Percentiles rank a stretch among this genome's conserved stretches.
Conservation (phyloP, 345 rosid species). For the Citrus trifoliata region DNA sequence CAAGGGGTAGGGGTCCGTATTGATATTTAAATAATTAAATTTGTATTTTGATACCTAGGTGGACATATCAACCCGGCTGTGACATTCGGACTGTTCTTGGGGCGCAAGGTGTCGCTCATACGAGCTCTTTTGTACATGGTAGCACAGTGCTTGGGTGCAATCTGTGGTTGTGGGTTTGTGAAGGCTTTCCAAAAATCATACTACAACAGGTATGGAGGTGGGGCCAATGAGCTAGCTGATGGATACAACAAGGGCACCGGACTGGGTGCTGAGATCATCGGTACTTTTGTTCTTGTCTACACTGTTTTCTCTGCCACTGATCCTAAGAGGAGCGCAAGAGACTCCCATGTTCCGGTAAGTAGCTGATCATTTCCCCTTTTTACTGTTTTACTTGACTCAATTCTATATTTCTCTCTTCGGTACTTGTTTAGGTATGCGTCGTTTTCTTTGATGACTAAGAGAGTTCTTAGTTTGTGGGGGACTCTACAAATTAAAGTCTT, state of each 20-base stretch:
- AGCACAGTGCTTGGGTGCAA: conserved; percentile 65
- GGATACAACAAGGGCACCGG: conserved; percentile 67
- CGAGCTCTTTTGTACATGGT: conserved; percentile 52
- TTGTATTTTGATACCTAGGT: conserved; percentile 18
- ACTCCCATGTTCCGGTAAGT: conserved; percentile 76
- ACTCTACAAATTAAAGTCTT: background rate
- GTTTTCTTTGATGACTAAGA: conserved; percentile 2
- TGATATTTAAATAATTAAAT: no score
- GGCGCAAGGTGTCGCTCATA: conserved; percentile 46
- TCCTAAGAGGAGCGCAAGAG: conserved; percentile 73
- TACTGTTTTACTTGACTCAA: background rate
- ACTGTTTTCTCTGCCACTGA: conserved; percentile 83
- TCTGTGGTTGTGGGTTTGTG: conserved; percentile 50
- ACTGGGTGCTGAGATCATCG: conserved; percentile 73
- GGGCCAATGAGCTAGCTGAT: conserved; percentile 39
- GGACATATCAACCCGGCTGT: conserved; percentile 71
- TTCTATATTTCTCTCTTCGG: background rate
- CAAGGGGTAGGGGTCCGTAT: no score
- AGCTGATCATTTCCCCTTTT: background rate
- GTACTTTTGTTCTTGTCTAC: conserved; percentile 75
- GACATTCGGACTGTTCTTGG: conserved; percentile 54
- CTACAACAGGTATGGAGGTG: conserved; percentile 62
- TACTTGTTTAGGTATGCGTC: background rate
- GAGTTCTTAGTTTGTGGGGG: background rate
- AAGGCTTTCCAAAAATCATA: conserved; percentile 52